phyloP scores from a whole-genome alignment of 805 yeast genomes.

The Candida coquimbonensis region DNA sequence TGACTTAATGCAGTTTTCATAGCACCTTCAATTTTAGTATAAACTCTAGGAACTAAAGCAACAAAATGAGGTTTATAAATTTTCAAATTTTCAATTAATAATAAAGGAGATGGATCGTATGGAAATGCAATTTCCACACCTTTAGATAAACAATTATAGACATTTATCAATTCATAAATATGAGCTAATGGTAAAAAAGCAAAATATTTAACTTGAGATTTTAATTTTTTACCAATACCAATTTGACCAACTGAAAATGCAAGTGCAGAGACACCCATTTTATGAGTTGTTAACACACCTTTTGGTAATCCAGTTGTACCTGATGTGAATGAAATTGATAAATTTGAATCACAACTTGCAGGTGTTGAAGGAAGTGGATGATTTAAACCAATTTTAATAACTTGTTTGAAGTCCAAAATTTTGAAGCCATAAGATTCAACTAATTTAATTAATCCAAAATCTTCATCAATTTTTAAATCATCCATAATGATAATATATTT shows the following conservation, averaged over 20 bases:
- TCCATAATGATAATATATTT: slow-evolving; percentile 44
- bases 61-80: slow-evolving; percentile 38
- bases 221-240: slow-evolving; percentile 9
- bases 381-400: slow-evolving; percentile 33
- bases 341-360: slow-evolving; percentile 34
- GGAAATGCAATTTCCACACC: slow-evolving; percentile 40
- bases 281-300: slow-evolving; percentile 47
- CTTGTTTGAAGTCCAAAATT: slow-evolving; percentile 32
- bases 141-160: slow-evolving; percentile 26
- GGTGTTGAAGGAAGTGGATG: slow-evolving; percentile 26
- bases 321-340: slow-evolving; percentile 52
- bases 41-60: slow-evolving; percentile 49
- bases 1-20: slow-evolving; percentile 33
- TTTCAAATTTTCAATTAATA: slow-evolving; percentile 43
- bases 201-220: slow-evolving; percentile 21
- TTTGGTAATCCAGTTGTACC: slow-evolving; percentile 63
- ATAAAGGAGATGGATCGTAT: slow-evolving; percentile 34
- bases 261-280: slow-evolving; percentile 31
- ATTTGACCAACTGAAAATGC: slow-evolving; percentile 20
- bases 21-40: slow-evolving; percentile 43
- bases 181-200: slow-evolving; percentile 52
- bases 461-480: slow-evolving; percentile 28
- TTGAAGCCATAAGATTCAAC: slow-evolving; percentile 21
- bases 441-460: slow-evolving; percentile 19
- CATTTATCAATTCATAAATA: slow-evolving; percentile 45